Conservation (phyloP, 257 asterid species). For the Lycium ferocissimum region DNA sequence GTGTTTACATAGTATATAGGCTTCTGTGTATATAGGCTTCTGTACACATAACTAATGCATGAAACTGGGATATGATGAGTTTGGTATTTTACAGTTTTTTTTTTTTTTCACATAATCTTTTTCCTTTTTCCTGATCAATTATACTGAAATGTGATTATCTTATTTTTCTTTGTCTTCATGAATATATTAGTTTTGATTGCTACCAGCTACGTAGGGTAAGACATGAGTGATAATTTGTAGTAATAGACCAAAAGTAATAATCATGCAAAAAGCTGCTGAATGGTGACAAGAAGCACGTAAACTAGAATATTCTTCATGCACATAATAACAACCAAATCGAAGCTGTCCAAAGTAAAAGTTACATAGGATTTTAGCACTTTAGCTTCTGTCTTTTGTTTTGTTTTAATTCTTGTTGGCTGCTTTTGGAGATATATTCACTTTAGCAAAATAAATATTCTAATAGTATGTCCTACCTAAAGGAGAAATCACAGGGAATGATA, state of each 20-base stretch:
- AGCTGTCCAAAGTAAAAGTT: constrained; percentile 31
- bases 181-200: not conserved
- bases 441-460: not conserved
- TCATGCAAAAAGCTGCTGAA: constrained; percentile 39
- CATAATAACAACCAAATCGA: constrained; percentile 21
- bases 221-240: constrained; percentile 17
- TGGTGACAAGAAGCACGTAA: constrained; percentile 27
- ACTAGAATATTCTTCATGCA: constrained; percentile 29
- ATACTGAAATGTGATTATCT: constrained; percentile 1
- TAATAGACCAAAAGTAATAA: not conserved
- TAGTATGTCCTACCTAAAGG: not conserved
- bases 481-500: not conserved
- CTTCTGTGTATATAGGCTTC: not conserved
- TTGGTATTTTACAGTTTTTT: not conserved
- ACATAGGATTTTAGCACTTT: constrained; percentile 32
- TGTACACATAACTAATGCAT: constrained; percentile 4
- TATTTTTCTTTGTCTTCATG: not conserved
- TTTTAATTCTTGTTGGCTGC: constrained; percentile 30
- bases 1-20: not conserved
- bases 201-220: constrained; percentile 21
- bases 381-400: constrained; percentile 14
- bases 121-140: not conserved
- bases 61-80: not conserved
- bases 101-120: not conserved
- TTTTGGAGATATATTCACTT: constrained; percentile 20